Conservation (phyloP, 495 filamentous ascomycete genomes). For the Penicillium alfredii region DNA sequence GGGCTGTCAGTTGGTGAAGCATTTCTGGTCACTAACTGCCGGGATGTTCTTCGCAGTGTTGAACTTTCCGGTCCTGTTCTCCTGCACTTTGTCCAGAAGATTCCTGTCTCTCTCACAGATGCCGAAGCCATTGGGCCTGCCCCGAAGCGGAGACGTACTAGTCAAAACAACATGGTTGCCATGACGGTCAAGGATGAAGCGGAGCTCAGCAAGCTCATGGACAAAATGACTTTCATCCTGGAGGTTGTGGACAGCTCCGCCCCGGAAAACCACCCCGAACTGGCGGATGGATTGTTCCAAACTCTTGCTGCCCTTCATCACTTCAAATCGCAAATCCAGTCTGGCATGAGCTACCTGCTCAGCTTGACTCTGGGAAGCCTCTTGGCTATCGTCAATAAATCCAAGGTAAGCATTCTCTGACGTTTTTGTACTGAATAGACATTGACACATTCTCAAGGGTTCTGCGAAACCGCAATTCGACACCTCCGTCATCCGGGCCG, state of each 20-base stretch:
- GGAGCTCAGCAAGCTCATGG: constrained; percentile 56
- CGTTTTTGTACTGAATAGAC: background rate
- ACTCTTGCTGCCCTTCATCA: constrained; percentile 77
- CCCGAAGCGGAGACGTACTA: constrained; percentile 70
- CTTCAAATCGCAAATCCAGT: constrained; percentile 62
- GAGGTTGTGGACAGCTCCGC: constrained; percentile 77
- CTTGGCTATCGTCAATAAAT: constrained; percentile 68
- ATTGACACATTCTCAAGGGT: constrained; percentile 18
- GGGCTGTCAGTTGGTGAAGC: constrained; percentile 17
- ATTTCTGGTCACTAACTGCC: constrained; percentile 47
- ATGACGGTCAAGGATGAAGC: constrained; percentile 41
- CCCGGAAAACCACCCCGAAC: constrained; percentile 61
- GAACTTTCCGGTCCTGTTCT: constrained; percentile 66
- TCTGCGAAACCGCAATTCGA: constrained; percentile 59
- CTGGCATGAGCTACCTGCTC: constrained; percentile 82
- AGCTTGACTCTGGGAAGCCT: constrained; percentile 70
- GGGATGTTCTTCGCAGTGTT: constrained; percentile 61
- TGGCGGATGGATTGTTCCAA: constrained; percentile 74
- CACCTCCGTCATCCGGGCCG: constrained; percentile 67
- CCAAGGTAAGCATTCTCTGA: constrained; percentile 34
- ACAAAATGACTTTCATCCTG: constrained; percentile 76
- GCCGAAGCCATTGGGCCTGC: constrained; percentile 58
- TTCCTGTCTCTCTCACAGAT: constrained; percentile 56
- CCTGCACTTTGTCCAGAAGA: constrained; percentile 57
- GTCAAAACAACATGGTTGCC: constrained; percentile 51